Conservation (phyloP, 2,329 filamentous ascomycete species). For the Beauveria asiatica region DNA sequence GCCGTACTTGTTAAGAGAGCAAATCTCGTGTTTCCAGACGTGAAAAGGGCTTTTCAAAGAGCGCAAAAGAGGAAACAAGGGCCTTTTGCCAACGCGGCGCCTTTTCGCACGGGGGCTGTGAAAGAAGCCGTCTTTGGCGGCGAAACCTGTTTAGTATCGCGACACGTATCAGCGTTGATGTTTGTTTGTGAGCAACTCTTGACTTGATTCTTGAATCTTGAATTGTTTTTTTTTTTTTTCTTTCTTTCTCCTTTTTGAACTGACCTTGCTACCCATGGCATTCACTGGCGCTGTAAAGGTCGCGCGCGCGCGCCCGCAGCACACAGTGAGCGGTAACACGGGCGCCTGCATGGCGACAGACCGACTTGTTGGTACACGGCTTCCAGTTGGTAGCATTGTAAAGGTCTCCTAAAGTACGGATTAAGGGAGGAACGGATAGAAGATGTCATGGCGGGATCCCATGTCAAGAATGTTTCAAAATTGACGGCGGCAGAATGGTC, state of each 20-base stretch:
- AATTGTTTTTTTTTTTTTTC: not conserved
- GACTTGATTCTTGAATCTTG: not conserved
- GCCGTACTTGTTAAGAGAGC: not conserved
- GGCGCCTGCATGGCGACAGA: constrained; percentile 6
- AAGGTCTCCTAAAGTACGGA: not conserved
- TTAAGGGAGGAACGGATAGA: not conserved
- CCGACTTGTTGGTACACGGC: not conserved
- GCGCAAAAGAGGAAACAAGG: not conserved
- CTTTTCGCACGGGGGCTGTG: not conserved
- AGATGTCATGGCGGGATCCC: not conserved
- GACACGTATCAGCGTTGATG: not conserved
- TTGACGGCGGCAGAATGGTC: not conserved
- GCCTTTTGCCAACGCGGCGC: not conserved
- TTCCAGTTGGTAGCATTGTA: not conserved
- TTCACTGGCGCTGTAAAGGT: not conserved
- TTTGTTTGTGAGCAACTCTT: not conserved
- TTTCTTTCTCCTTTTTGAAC: not conserved
- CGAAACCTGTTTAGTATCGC: not conserved
- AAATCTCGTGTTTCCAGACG: not conserved
- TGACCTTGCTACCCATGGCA: not conserved
- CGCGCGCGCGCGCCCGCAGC: not conserved
- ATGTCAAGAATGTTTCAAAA: too few species aligned
- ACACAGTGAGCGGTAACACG: not conserved
- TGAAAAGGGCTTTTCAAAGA: not conserved
- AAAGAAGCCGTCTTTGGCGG: not conserved